phyloP scores from a whole-genome alignment of 805 yeast species.

The Yamadazyma akitaensis region DNA sequence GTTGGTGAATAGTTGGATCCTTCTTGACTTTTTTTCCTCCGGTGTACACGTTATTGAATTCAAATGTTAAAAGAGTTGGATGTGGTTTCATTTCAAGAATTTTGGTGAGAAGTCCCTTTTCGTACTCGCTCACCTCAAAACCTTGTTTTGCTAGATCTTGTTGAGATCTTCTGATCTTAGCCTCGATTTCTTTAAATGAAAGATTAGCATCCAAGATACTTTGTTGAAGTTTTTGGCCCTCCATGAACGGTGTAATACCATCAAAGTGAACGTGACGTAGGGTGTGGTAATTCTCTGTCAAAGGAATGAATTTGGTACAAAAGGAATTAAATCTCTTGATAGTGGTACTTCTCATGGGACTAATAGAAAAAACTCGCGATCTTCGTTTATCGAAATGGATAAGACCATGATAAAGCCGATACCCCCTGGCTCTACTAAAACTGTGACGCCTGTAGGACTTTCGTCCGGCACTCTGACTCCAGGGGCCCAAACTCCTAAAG shows the following conservation, averaged over 20 bases:
- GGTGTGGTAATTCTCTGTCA: constrained; percentile 30
- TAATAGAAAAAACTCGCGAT: not conserved
- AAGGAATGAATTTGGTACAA: constrained; percentile 29
- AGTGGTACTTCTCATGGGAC: not conserved
- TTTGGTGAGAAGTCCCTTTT: constrained; percentile 41
- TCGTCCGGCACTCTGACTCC: not conserved
- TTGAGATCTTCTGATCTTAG: constrained; percentile 44
- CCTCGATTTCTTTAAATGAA: constrained; percentile 51
- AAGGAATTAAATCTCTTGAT: constrained; percentile 13
- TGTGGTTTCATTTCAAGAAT: constrained; percentile 44
- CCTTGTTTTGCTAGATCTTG: constrained; percentile 38
- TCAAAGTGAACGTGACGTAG: constrained; percentile 42
- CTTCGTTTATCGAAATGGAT: not conserved
- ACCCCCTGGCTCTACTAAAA: not conserved
- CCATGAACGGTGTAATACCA: constrained; percentile 36
- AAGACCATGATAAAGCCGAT: not conserved
- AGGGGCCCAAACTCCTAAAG: constrained; percentile 11
- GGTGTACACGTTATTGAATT: constrained; percentile 83
- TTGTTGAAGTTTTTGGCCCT: constrained; percentile 57
- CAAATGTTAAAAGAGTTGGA: constrained; percentile 76
- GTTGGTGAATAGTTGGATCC: constrained; percentile 34
- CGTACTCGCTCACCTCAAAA: constrained; percentile 44
- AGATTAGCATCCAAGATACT: constrained; percentile 54
- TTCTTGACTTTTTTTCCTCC: constrained; percentile 83
- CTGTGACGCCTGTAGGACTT: not conserved